Evolutionary conservation across 1,139 yeast species (phyloP), one percentile per base, ranked within the genome.

Genomic region (Protomyces arabidopsidicola): DNA sequence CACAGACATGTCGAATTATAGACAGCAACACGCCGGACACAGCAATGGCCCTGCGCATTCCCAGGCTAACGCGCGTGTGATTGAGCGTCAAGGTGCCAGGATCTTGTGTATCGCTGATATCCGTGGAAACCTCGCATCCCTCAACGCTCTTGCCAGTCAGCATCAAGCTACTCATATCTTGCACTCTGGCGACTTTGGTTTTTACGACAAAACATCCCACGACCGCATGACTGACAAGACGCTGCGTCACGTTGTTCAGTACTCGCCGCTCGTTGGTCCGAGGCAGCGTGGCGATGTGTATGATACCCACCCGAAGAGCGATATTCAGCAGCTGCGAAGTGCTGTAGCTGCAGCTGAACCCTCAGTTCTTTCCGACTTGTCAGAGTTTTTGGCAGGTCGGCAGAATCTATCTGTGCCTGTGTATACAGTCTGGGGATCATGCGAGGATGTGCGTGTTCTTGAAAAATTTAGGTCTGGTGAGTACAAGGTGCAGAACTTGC

Each of bases 121-220:
- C 24, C 31, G 51, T 68, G 72, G 82, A 9, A 78, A 82, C 63
- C 72, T 84, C 45, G 74, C 81, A 1, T 73, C 75, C 27, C 70
- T 84, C 65, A 83, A 84, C 70, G 74, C 71, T 35, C 76, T 84
- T 39, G 86, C 84, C 0, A 68, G 68, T 12, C 71, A 75, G 63
- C 76, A 80, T 68, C 67, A 73, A 2, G 87, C 86, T 1, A 78
- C 80, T 51, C 70, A 80, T 35, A 80, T 88, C 39, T 77, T 88
- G 16, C 95, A 87, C 72, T 85, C 90, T 1, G 95, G 95, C 16
- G 86, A 86, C 69, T 87, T 88, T 75, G 95, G 95, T 16, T 86
- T 88, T 72, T 84, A 88, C 76, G 87, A 86, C 70, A 75, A 75
- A 45, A 81, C 80, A 18, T 83, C 88, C 45, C 78, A 86, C n/a